These are phyloP conservation scores for Penicillium angulare DNA, from an alignment of 495 filamentous ascomycete genomes.

Conservation along the genomic window DNA sequence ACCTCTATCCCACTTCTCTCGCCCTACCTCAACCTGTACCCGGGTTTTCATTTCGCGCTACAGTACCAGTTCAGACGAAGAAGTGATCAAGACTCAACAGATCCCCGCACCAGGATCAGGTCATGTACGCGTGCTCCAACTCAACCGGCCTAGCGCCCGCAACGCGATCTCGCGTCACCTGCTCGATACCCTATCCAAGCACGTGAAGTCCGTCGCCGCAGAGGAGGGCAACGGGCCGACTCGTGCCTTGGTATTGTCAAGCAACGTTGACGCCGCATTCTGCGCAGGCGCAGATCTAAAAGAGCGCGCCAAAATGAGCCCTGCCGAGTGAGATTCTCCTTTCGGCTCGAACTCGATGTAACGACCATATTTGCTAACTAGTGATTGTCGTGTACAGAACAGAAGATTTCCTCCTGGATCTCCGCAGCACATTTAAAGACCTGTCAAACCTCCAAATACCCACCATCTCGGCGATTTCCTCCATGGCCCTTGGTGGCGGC, in stretches of 20 bases:
- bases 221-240: slow-evolving; percentile 67
- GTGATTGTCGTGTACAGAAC: slow-evolving; percentile 50
- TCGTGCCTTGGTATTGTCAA: slow-evolving; percentile 74
- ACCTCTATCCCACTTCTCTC: slow-evolving; percentile 14
- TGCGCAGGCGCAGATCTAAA: slow-evolving; percentile 95
- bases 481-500: slow-evolving; percentile 83
- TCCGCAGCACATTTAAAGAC: slow-evolving; percentile 67
- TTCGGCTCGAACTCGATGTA: neutral
- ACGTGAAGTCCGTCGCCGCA: slow-evolving; percentile 64
- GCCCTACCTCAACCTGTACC: slow-evolving; percentile 20
- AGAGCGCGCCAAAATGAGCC: slow-evolving; percentile 72
- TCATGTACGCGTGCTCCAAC: slow-evolving; percentile 80
- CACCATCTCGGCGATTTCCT: slow-evolving; percentile 80
- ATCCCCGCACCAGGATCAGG: slow-evolving; percentile 78
- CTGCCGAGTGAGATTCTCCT: slow-evolving; percentile 55
- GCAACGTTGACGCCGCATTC: slow-evolving; percentile 75
- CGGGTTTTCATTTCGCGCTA: slow-evolving; percentile 36
- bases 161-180: slow-evolving; percentile 86
- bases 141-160: slow-evolving; percentile 78
- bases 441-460: slow-evolving; percentile 76
- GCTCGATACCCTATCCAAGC: slow-evolving; percentile 63
- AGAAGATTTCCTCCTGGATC: slow-evolving; percentile 66
- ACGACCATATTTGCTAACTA: neutral
- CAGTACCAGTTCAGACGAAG: slow-evolving; percentile 33
- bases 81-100: slow-evolving; percentile 66